These are phyloP conservation scores for Podila epicladia DNA, from an alignment of 192 early-diverging fungal genomes.

Conservation along the genomic window DNA sequence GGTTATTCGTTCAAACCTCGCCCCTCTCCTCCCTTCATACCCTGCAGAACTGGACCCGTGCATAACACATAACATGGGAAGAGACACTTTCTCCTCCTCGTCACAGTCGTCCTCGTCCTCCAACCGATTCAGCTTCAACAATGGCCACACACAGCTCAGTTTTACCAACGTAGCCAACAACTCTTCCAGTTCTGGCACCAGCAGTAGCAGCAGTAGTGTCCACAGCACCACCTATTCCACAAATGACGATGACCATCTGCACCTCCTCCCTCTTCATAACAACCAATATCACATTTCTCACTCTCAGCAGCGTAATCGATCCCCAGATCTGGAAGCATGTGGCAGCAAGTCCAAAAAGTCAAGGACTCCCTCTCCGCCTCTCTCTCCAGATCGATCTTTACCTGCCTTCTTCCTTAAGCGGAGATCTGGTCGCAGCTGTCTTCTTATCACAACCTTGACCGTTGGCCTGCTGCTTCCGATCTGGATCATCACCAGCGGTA, in stretches of 20 bases:
- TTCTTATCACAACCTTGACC: not conserved
- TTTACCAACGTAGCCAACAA: not conserved
- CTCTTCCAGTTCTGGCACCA: not conserved
- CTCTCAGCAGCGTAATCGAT: not conserved
- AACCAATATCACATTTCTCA: not conserved
- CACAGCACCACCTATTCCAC: not conserved
- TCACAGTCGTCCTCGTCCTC: constrained; percentile 24
- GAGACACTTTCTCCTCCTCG: constrained; percentile 5
- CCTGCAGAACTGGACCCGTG: not conserved
- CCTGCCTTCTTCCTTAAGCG: constrained; percentile 5
- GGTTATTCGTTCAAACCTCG: not conserved
- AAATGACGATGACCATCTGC: not conserved
- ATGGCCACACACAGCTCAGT: constrained; percentile 1
- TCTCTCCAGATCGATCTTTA: constrained; percentile 3
- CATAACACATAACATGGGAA: constrained; percentile 2
- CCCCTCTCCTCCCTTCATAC: not conserved
- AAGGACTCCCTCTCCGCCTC: constrained; percentile 25
- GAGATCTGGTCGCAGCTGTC: constrained; percentile 13
- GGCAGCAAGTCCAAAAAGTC: constrained; percentile 12
- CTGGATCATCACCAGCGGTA: constrained; percentile 41
- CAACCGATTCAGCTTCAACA: constrained; percentile 30
- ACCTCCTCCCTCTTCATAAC: not conserved
- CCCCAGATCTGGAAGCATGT: constrained; percentile 24
- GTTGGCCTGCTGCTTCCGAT: constrained; percentile 23
- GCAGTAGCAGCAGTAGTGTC: constrained; percentile 1